Evolutionary conservation across 441 rosid species (phyloP).

Genomic region (Syzygium malaccense): DNA sequence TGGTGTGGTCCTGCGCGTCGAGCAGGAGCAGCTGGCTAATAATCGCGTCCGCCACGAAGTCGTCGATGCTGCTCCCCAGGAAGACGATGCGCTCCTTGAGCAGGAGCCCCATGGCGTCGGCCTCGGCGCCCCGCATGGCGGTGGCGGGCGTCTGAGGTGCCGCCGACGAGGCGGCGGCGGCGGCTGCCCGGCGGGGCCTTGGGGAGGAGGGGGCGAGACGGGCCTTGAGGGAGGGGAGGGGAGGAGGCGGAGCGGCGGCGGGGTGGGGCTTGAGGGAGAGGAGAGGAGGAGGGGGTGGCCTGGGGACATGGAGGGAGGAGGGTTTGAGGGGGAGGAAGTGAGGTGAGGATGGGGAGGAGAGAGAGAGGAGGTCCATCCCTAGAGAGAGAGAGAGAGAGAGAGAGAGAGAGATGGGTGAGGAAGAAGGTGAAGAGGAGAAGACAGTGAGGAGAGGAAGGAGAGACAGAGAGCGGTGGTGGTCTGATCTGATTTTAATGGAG

Average conservation of each 20-base stretch:
- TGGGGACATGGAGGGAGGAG: conserved; percentile 9
- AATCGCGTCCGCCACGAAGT: conserved; percentile 79
- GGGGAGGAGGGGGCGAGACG: conserved; percentile 10
- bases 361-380: conserved; percentile 51
- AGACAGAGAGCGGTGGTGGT: neutral
- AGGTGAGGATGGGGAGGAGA: conserved; percentile 37
- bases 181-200: conserved; percentile 2
- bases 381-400: neutral
- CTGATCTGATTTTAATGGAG: neutral
- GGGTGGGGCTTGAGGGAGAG: neutral
- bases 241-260: neutral
- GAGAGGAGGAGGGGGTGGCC: conserved; percentile 2
- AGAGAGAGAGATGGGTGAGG: neutral
- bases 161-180: conserved; percentile 10
- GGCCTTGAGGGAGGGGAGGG: conserved; percentile 7
- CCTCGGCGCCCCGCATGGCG: conserved; percentile 61
- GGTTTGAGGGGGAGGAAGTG: conserved; percentile 16
- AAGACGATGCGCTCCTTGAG: conserved; percentile 82
- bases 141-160: conserved; percentile 46
- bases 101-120: conserved; percentile 80
- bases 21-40: conserved; percentile 79
- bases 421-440: neutral
- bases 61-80: conserved; percentile 66
- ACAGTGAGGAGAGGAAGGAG: neutral
- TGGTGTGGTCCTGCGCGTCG: conserved; percentile 84